These are phyloP conservation scores for Lenwebbia sp. DNA, from an alignment of 345 rosid species.

Conservation along the genomic window DNA sequence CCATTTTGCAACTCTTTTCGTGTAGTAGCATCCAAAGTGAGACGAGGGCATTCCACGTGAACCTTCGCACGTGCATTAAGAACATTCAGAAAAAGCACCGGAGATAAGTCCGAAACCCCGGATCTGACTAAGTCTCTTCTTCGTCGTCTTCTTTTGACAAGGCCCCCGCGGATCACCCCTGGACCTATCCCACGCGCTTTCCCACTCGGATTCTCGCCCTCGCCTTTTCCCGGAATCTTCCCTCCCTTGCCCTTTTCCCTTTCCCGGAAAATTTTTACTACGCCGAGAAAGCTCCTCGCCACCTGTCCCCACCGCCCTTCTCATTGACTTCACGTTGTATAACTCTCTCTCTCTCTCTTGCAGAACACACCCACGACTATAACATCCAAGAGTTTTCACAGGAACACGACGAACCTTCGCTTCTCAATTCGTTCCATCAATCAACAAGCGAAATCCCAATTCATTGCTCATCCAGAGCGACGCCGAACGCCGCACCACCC, in stretches of 20 bases:
- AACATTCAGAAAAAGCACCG: neutral
- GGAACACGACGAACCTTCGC: neutral
- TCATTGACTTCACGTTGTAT: neutral
- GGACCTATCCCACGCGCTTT: neutral
- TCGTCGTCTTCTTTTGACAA: too few relatives aligned
- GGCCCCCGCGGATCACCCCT: too few relatives aligned
- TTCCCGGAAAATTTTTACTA: neutral
- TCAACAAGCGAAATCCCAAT: neutral
- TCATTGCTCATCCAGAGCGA: neutral
- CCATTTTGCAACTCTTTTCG: neutral
- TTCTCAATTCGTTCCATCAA: neutral
- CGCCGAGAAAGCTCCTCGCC: neutral
- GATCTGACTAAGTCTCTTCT: neutral
- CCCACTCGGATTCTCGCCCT: neutral
- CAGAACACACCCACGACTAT: neutral
- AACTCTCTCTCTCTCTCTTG: neutral
- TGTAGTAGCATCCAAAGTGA: neutral
- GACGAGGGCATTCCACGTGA: neutral
- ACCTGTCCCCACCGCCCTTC: neutral
- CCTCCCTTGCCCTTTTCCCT: neutral
- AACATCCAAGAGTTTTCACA: neutral
- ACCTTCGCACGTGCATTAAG: neutral
- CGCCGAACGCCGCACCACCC: neutral
- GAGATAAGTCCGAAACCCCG: too few relatives aligned
- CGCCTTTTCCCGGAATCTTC: neutral